These are phyloP conservation scores for Dioscorea zingiberensis DNA, from an alignment of 106 monocot species.

Conservation along the genomic window DNA sequence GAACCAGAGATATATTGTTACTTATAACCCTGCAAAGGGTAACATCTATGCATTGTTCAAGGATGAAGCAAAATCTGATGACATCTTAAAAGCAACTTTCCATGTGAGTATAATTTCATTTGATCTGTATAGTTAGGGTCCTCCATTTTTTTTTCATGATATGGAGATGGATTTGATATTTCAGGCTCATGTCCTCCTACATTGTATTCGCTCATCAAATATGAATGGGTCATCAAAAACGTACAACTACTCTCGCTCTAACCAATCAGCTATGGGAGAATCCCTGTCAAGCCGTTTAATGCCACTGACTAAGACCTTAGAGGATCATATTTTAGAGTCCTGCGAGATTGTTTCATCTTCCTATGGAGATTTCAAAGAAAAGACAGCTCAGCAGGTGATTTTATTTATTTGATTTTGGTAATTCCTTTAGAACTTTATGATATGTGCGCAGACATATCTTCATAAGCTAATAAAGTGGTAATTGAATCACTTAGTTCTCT, in stretches of 20 bases:
- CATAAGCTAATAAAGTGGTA: no score
- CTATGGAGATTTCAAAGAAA: constrained; percentile 69
- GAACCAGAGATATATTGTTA: constrained; percentile 88
- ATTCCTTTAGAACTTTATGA: no score
- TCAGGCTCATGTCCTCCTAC: constrained; percentile 70
- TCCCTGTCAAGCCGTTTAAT: constrained; percentile 19
- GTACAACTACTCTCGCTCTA: neutral
- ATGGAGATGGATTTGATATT: neutral
- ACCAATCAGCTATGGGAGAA: constrained; percentile 10
- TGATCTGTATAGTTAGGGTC: constrained; percentile 36
- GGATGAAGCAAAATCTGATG: constrained; percentile 85
- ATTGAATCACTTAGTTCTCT: no score
- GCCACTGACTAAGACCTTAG: constrained; percentile 31
- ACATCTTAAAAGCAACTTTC: constrained; percentile 76
- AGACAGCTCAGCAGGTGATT: constrained; percentile 81
- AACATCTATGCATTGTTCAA: constrained; percentile 61
- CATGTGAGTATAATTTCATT: constrained; percentile 41
- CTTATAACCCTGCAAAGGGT: constrained; percentile 82
- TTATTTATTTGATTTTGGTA: no score
- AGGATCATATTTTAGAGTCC: constrained; percentile 56
- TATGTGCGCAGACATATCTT: no score
- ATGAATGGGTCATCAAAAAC: constrained; percentile 19
- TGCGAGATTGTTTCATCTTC: constrained; percentile 72
- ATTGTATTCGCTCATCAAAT: constrained; percentile 60
- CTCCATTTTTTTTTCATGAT: neutral